Evolutionary conservation across 2,329 filamentous ascomycete genomes (phyloP).

Genomic region (Sclerotinia glacialis): DNA sequence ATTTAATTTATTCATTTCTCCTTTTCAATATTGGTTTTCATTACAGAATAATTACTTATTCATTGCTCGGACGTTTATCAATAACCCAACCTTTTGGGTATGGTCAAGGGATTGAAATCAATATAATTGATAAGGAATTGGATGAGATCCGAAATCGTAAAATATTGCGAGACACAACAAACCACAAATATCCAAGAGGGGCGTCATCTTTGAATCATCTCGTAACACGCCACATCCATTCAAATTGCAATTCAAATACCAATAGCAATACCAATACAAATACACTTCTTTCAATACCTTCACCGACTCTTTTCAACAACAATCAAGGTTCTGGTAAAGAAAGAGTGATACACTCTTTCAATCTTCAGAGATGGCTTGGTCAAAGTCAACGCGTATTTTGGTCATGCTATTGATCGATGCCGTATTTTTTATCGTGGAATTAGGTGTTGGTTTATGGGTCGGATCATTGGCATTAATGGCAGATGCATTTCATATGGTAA

Average conservation of each 20-base stretch:
- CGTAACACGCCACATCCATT: background rate
- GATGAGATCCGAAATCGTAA: constrained; percentile 15
- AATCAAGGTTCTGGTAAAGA: background rate
- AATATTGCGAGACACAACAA: background rate
- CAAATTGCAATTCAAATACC: background rate
- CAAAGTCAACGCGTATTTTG: constrained; percentile 87
- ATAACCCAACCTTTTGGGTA: background rate
- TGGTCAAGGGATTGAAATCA: background rate
- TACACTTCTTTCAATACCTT: background rate
- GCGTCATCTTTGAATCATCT: background rate
- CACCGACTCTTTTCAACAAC: background rate
- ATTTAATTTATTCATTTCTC: background rate
- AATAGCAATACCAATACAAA: background rate
- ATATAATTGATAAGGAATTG: background rate
- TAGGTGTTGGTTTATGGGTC: constrained; percentile 80
- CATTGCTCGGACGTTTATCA: background rate
- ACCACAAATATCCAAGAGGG: background rate
- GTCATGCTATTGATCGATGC: constrained; percentile 90
- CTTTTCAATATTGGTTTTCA: background rate
- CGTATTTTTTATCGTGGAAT: constrained; percentile 85
- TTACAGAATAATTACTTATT: background rate
- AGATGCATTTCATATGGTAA: constrained; percentile 96
- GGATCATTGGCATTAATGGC: constrained; percentile 91
- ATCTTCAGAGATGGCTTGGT: constrained; percentile 68
- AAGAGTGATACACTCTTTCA: background rate